Evolutionary conservation across 2,329 filamentous ascomycete species (phyloP).

Genomic region (Aspergillus neotritici): DNA sequence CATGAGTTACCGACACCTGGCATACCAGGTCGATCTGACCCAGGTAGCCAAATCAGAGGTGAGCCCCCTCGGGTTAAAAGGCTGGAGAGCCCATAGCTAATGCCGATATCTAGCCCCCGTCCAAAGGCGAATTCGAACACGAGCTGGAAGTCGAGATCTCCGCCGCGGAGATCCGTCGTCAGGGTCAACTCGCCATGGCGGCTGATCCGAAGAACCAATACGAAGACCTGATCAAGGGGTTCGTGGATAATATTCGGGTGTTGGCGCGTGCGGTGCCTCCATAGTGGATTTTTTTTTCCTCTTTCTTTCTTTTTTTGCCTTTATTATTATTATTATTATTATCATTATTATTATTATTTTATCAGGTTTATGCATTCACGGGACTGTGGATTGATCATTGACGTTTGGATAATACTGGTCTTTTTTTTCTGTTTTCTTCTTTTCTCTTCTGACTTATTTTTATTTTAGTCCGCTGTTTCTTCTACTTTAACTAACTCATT

Average conservation of each 20-base stretch:
- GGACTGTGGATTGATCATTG: constrained; percentile 1
- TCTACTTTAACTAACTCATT: no score
- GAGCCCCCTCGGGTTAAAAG: constrained; percentile 15
- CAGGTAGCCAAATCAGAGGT: constrained; percentile 64
- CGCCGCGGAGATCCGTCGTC: constrained; percentile 40
- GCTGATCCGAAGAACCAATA: constrained; percentile 40
- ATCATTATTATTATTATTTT: constrained; percentile 13
- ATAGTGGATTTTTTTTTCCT: constrained; percentile 13
- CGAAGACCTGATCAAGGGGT: constrained; percentile 43
- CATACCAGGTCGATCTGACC: constrained; percentile 86
- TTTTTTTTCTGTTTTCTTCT: constrained; percentile 3
- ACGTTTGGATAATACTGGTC: no score
- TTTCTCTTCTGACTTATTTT: background rate
- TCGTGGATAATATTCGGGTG: constrained; percentile 46
- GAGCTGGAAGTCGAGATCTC: constrained; percentile 48
- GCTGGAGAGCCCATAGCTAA: constrained; percentile 1
- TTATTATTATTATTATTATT: constrained; percentile 6
- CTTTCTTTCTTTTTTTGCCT: background rate
- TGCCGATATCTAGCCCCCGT: constrained; percentile 19
- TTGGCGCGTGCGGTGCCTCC: constrained; percentile 39
- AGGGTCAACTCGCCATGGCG: constrained; percentile 38
- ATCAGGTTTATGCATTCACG: background rate
- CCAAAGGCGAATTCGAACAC: constrained; percentile 41
- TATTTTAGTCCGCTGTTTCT: no score
- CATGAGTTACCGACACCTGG: constrained; percentile 80